Conservation (phyloP, 768 basidiomycete genomes). For the Boletus sensibilis region DNA sequence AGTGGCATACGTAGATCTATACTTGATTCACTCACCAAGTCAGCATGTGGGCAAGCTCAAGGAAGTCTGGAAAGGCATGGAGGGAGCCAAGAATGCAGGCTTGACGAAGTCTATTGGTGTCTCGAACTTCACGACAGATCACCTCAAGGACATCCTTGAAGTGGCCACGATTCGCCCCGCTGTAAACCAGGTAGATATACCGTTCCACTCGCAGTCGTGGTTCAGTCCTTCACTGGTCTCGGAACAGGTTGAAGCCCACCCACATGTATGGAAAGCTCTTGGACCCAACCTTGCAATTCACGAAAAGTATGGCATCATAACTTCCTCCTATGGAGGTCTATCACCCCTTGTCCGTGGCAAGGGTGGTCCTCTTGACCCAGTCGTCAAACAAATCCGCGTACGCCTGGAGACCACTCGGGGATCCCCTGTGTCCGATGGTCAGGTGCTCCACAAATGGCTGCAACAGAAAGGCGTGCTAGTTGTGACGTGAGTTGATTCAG, state of each 20-base stretch:
- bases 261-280: conserved; percentile 47
- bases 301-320: conserved; percentile 38
- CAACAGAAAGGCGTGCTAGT: conserved; percentile 31
- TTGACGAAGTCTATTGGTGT: conserved; percentile 48
- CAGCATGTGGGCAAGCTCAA: conserved; percentile 42
- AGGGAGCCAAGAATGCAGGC: conserved; percentile 48
- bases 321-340: conserved; percentile 41
- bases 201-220: neutral
- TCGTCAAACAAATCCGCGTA: conserved; percentile 35
- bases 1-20: conserved; percentile 59
- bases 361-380: conserved; percentile 41
- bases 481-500: conserved; percentile 27
- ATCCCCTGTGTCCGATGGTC: conserved; percentile 26
- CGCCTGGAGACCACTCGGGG: conserved; percentile 29
- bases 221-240: neutral
- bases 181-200: conserved; percentile 48
- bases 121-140: conserved; percentile 49
- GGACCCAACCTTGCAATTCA: conserved; percentile 36
- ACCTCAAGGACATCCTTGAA: conserved; percentile 45
- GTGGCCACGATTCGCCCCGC: conserved; percentile 46
- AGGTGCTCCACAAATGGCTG: conserved; percentile 33
- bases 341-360: conserved; percentile 36
- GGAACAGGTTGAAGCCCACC: conserved; percentile 51
- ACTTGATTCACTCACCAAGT: conserved; percentile 54
- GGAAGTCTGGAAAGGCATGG: conserved; percentile 61